Evolutionary conservation across 345 rosid genomes (phyloP).

Genomic region (Pseudoturritis turrita): DNA sequence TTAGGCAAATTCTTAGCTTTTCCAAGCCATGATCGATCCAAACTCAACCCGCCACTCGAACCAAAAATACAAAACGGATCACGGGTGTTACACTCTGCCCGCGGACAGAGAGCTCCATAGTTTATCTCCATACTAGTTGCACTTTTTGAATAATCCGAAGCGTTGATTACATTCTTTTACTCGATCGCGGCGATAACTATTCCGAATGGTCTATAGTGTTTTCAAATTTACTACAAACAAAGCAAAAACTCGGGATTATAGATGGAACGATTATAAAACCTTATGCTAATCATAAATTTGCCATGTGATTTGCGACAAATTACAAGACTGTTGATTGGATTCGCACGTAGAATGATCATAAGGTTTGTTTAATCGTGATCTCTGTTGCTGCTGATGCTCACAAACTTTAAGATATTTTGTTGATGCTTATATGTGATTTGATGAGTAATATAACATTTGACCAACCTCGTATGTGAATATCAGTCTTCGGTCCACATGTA

Average conservation of each 20-base stretch:
- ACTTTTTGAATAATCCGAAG: neutral
- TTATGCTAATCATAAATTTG: neutral
- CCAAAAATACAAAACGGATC: no score
- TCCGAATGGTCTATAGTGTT: neutral
- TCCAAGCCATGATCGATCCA: no score
- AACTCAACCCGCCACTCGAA: no score
- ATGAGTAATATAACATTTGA: constrained; percentile 8
- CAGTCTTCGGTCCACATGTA: no score
- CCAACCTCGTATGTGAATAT: neutral
- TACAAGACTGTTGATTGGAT: neutral
- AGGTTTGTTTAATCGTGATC: neutral
- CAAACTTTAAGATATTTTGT: neutral
- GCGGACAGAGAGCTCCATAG: neutral
- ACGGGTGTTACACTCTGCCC: no score
- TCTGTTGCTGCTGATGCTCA: neutral
- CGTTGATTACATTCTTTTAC: neutral
- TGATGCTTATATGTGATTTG: constrained; percentile 34
- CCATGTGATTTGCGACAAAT: neutral
- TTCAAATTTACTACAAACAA: neutral
- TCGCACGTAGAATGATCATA: neutral
- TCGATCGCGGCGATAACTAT: neutral
- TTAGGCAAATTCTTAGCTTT: no score
- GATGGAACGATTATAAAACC: neutral
- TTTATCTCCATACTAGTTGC: neutral
- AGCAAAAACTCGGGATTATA: neutral